Evolutionary conservation across 2,329 filamentous ascomycete genomes (phyloP), one percentile per base, ranked within the genome.

Genomic region (Aspergillus sp.): DNA sequence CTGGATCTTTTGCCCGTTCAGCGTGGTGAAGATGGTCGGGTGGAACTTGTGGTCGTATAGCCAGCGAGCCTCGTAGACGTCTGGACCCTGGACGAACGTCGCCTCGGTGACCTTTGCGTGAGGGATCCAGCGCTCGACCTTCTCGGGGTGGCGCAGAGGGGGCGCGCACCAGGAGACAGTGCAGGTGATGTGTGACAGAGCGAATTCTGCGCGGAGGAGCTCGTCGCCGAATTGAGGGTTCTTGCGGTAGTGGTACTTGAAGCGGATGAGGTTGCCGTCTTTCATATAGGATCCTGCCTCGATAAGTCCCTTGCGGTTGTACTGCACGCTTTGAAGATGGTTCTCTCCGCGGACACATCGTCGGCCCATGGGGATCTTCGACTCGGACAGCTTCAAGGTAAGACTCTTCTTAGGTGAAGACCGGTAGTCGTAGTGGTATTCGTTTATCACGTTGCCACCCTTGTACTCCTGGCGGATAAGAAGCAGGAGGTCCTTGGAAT

Each of bases 81-180:
- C 78, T 7, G 79, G 69, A 7, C 77, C 80, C 58, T 83, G 77
- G 3, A 83, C 78, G 57, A 83, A 83, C 0, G 78, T 83, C 4
- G 81, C 82, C 66, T 83, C 78, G 4, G 78, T 82, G 2, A 83
- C 80, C 50, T 81, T 80, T 17, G 81, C 77, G 59, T 81, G 80
- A 6, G 82, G 81, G 53, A 84, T 83, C 80, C 81, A 84, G 48
- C 77, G 74, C 48, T 84, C 79, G 55, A 79, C 72, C 66, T 80
- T 81, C 60, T 82, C 78, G 3, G 78, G 76, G 61, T 79, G 78
- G 17, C 76, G 76, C 38, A 76, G 73, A 3, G 81, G 80, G 54
- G 81, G 80, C 30, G 79, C 79, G 62, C 78, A 81, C 81, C 82
- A 84, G 22, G 79, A 80, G 2, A 84, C 80, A 13, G 79, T 82